A percentile compares a stretch with the other conserved stretches of the same genome.
phyloP scores from a whole-genome alignment of 371 early-diverging fungal species.

The Sanchytrium tribonematis region DNA sequence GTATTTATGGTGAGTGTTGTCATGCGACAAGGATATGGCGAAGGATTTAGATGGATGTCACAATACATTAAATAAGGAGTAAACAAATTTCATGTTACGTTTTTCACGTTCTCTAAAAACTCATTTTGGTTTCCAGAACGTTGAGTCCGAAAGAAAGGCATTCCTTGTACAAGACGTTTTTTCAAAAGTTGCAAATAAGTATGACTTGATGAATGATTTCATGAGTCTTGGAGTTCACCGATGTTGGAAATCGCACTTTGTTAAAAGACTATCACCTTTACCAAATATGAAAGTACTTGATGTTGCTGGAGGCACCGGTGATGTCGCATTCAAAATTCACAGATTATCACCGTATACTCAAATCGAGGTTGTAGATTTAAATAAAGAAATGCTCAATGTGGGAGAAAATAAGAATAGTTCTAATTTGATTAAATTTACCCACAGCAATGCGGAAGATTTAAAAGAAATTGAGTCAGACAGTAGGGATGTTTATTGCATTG shows the following conservation, averaged over 20 bases:
- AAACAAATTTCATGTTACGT: not conserved
- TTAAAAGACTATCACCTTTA: conserved; percentile 49
- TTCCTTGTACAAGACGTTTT: conserved; percentile 50
- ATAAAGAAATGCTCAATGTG: conserved; percentile 72
- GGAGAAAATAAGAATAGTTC: conserved; percentile 25
- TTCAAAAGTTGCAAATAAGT: conserved; percentile 60
- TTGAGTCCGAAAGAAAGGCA: not conserved
- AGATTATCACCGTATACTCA: conserved; percentile 37
- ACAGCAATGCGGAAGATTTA: conserved; percentile 72
- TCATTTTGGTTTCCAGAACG: not conserved
- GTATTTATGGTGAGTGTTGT: conserved; percentile 94
- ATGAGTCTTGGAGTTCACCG: conserved; percentile 81
- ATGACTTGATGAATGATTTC: conserved; percentile 88
- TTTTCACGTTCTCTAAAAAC: not conserved
- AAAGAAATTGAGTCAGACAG: conserved; percentile 37
- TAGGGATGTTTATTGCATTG: conserved; percentile 73
- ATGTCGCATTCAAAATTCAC: conserved; percentile 72
- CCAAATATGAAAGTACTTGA: conserved; percentile 61
- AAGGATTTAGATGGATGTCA: conserved; percentile 24
- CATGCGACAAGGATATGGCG: conserved; percentile 88
- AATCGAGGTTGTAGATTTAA: conserved; percentile 78
- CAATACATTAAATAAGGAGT: conserved; percentile 6
- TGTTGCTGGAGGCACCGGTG: conserved; percentile 95
- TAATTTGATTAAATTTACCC: conserved; percentile 23
- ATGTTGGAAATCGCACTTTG: conserved; percentile 76